A percentile compares a stretch with the other conserved stretches of the same genome.
phyloP scores from a whole-genome alignment of 768 basidiomycete species.

The Agaricus subrufescens region DNA sequence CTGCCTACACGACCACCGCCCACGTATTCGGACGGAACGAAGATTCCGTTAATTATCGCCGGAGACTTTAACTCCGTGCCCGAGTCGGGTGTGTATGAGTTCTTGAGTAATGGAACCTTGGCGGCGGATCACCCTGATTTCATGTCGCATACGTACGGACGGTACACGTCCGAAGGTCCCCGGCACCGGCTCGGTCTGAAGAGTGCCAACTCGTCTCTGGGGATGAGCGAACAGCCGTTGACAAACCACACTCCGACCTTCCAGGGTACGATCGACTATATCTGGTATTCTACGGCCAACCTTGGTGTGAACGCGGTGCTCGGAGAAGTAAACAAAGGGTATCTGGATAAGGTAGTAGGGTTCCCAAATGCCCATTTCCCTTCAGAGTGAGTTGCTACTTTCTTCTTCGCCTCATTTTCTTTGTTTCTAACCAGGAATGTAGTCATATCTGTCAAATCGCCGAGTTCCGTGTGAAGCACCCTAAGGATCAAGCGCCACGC shows the following conservation, averaged over 20 bases:
- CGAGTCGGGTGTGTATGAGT: conserved; percentile 87
- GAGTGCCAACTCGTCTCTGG: conserved; percentile 68
- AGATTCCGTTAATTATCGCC: conserved; percentile 88
- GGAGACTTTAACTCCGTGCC: conserved; percentile 97
- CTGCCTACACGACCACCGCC: conserved; percentile 50
- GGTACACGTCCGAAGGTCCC: conserved; percentile 87
- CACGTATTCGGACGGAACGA: conserved; percentile 73
- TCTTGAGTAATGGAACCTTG: conserved; percentile 67
- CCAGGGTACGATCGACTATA: conserved; percentile 85
- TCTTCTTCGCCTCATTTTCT: background rate
- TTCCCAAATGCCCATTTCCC: conserved; percentile 98
- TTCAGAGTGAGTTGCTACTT: conserved; percentile 71
- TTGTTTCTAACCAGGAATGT: background rate
- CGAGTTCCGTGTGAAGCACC: conserved; percentile 80
- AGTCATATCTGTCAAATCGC: conserved; percentile 71
- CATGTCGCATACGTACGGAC: conserved; percentile 85
- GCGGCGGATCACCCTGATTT: conserved; percentile 85
- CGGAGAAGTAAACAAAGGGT: conserved; percentile 79
- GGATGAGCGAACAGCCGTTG: conserved; percentile 49
- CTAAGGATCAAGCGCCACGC: conserved; percentile 34
- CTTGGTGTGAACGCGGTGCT: conserved; percentile 79
- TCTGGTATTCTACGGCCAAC: conserved; percentile 82
- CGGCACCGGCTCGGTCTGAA: conserved; percentile 76
- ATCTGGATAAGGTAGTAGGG: conserved; percentile 88
- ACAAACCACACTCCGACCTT: conserved; percentile 92